Conservation (phyloP, 805 yeast species). For the Barnettozyma pratensis region DNA sequence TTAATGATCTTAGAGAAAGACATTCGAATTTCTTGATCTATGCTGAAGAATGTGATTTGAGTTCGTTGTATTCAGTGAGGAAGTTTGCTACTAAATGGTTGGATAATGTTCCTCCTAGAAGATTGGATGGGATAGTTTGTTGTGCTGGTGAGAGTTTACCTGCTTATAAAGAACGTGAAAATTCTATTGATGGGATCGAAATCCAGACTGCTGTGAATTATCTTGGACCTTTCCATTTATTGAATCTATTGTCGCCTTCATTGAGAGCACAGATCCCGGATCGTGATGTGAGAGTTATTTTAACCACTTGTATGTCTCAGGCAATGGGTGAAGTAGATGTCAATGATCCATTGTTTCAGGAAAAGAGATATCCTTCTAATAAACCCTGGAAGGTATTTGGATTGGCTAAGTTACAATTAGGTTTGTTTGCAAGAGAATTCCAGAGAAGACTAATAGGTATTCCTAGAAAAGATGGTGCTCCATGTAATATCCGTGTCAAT, state of each 20-base stretch:
- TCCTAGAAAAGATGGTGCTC: conserved; percentile 67
- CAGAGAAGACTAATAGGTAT: conserved; percentile 58
- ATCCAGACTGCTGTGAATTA: conserved; percentile 80
- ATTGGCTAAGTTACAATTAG: conserved; percentile 70
- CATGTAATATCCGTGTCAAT: conserved; percentile 62
- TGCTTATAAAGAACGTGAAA: conserved; percentile 53
- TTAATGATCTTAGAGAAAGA: conserved; percentile 67
- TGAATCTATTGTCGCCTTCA: conserved; percentile 78
- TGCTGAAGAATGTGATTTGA: conserved; percentile 86
- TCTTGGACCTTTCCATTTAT: conserved; percentile 72
- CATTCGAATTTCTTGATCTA: conserved; percentile 73
- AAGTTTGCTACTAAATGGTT: conserved; percentile 93
- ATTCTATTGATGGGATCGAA: conserved; percentile 81
- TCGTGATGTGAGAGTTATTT: conserved; percentile 79
- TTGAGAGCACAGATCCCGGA: conserved; percentile 89
- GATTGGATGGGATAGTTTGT: conserved; percentile 86
- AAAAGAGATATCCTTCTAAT: conserved; percentile 49
- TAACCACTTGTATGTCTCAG: conserved; percentile 77
- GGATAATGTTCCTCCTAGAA: conserved; percentile 82
- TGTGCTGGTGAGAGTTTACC: conserved; percentile 85
- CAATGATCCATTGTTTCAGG: conserved; percentile 59
- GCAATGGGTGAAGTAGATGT: conserved; percentile 63
- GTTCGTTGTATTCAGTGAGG: conserved; percentile 68
- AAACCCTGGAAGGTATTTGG: conserved; percentile 79
- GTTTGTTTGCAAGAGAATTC: conserved; percentile 71